A percentile compares a stretch with the other conserved stretches of the same genome.
phyloP scores from a whole-genome alignment of 768 basidiomycete species.

The Calocybe gangraenosa region DNA sequence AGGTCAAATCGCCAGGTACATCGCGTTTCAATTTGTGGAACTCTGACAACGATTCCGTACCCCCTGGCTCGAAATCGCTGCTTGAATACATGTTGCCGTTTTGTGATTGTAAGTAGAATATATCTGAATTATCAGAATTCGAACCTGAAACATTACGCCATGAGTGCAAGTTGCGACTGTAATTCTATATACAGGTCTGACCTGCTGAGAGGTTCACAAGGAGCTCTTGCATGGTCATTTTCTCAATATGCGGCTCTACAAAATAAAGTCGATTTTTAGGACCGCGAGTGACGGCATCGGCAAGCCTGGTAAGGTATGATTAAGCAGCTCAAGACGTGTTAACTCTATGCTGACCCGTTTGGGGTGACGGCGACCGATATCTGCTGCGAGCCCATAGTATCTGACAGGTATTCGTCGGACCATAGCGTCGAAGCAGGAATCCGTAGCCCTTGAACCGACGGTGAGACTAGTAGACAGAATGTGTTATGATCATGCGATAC shows the following conservation, averaged over 20 bases:
- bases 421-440: constrained; percentile 52
- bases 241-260: constrained; percentile 65
- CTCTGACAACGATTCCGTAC: constrained; percentile 43
- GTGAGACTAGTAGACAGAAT: too few relatives aligned
- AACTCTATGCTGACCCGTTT: constrained; percentile 55
- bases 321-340: constrained; percentile 1
- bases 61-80: constrained; percentile 31
- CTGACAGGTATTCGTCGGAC: constrained; percentile 59
- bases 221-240: constrained; percentile 62
- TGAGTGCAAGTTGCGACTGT: neutral
- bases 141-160: neutral
- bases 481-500: too few relatives aligned
- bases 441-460: constrained; percentile 50
- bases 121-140: constrained; percentile 22
- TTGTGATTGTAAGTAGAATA: constrained; percentile 84
- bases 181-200: constrained; percentile 13
- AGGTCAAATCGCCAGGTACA: constrained; percentile 63
- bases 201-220: constrained; percentile 34
- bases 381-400: constrained; percentile 44
- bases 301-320: constrained; percentile 43
- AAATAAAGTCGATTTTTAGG: constrained; percentile 62
- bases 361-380: constrained; percentile 82
- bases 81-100: constrained; percentile 80
- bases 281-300: constrained; percentile 64
- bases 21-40: constrained; percentile 59